These are phyloP conservation scores for Syzygium malaccense DNA, from an alignment of 441 rosid genomes.

Conservation along the genomic window DNA sequence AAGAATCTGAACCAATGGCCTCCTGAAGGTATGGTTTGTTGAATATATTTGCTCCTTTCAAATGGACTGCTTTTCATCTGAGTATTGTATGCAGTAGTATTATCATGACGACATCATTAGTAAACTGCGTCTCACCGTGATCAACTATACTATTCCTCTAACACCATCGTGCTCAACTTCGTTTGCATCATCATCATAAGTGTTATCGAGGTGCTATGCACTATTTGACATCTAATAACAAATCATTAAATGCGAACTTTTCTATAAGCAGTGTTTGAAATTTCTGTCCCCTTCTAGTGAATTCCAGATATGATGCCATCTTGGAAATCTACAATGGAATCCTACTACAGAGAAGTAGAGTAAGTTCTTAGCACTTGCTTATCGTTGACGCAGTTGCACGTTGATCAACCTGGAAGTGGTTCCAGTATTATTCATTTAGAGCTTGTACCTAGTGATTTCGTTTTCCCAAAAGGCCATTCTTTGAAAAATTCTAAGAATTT, in stretches of 20 bases:
- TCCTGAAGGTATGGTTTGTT: conserved; percentile 30
- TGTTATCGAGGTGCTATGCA: background rate
- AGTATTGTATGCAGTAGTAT: background rate
- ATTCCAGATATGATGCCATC: conserved; percentile 59
- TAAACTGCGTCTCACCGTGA: background rate
- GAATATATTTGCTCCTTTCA: background rate
- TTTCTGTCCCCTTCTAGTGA: conserved; percentile 11
- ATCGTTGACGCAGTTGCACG: background rate
- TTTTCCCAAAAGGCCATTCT: background rate
- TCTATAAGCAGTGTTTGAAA: background rate
- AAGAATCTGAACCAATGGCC: conserved; percentile 70
- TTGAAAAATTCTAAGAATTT: background rate
- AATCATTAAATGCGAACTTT: background rate
- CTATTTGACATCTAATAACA: background rate
- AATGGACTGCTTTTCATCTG: background rate
- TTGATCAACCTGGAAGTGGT: background rate
- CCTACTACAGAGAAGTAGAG: conserved; percentile 39
- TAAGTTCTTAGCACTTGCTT: conserved; percentile 19
- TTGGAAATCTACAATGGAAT: conserved; percentile 63
- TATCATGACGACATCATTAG: background rate
- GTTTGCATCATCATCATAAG: background rate
- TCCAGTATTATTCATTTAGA: background rate
- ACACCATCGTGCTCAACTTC: background rate
- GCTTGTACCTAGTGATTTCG: background rate
- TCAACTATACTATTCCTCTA: background rate